Conservation (phyloP, 352 stramenopile species). For the Pythium myriotylum region DNA sequence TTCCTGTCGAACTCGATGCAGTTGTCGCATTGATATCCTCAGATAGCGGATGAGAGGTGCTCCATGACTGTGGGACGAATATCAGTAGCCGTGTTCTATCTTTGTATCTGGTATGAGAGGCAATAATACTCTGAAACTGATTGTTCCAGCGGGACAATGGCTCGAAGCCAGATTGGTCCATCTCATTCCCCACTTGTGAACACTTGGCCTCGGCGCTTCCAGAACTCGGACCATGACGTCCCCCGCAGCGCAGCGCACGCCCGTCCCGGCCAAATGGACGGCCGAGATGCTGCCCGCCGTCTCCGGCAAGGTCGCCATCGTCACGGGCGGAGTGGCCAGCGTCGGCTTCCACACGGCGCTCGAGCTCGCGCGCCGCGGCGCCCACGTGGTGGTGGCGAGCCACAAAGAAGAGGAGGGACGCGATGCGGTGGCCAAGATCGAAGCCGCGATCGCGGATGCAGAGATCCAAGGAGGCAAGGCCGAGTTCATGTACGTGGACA, state of each 20-base stretch:
- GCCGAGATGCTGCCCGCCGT: background rate
- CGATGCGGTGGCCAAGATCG: slow-evolving; percentile 10
- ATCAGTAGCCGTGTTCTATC: too few species aligned
- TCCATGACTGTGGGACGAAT: too few species aligned
- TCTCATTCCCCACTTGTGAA: background rate
- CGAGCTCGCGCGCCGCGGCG: slow-evolving; percentile 40
- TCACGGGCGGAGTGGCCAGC: slow-evolving; percentile 29
- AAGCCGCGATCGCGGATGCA: background rate
- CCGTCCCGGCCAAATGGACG: slow-evolving; percentile 8
- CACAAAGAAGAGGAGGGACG: slow-evolving; percentile 21
- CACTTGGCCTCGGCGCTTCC: background rate
- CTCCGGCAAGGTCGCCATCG: slow-evolving; percentile 35
- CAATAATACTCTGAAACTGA: background rate
- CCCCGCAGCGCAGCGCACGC: background rate
- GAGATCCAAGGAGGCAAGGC: slow-evolving; percentile 2
- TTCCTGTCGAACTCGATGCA: too few species aligned
- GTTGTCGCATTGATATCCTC: too few species aligned
- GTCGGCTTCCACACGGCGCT: slow-evolving; percentile 54
- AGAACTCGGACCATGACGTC: background rate
- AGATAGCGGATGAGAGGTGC: too few species aligned
- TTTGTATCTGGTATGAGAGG: too few species aligned
- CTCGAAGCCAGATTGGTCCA: background rate
- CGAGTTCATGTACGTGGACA: slow-evolving; percentile 23
- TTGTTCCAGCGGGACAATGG: background rate
- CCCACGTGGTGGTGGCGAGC: slow-evolving; percentile 55